Conservation (phyloP, 768 basidiomycete species). For the Kwoniella heveanensis region DNA sequence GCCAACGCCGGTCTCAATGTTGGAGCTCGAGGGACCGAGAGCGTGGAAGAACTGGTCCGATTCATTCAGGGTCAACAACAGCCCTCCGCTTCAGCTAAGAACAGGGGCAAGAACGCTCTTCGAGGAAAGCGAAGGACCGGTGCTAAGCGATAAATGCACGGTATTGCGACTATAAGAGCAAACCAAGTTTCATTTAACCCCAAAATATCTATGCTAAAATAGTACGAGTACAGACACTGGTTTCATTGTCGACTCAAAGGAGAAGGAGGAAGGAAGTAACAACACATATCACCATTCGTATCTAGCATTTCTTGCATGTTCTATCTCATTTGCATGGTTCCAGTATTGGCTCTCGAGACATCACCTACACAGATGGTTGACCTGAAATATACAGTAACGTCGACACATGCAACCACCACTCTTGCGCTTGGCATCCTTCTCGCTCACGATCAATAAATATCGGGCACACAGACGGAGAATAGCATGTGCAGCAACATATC, state of each 20-base stretch:
- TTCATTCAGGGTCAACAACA: constrained; percentile 55
- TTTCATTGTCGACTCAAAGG: too few species aligned
- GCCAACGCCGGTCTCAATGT: constrained; percentile 25
- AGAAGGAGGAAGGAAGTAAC: background rate
- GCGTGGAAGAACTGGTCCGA: constrained; percentile 58
- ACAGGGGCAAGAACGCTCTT: constrained; percentile 51
- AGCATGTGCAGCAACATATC: too few species aligned
- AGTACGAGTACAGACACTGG: background rate
- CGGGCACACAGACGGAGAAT: too few species aligned
- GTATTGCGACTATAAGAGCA: background rate
- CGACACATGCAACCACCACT: too few species aligned
- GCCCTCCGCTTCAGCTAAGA: constrained; percentile 12
- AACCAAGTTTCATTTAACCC: background rate
- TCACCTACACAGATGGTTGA: too few species aligned
- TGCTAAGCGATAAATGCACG: constrained; percentile 34
- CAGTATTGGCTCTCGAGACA: too few species aligned
- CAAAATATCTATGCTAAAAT: background rate
- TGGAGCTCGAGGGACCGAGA: constrained; percentile 49
- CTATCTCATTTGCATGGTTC: constrained; percentile 4
- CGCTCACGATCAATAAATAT: too few species aligned
- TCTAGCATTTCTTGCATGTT: constrained; percentile 9
- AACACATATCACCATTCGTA: background rate
- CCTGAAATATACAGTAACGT: too few species aligned
- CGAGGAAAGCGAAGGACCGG: constrained; percentile 53
- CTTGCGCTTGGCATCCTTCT: too few species aligned